Evolutionary conservation across 495 filamentous ascomycete genomes (phyloP), one percentile per base, ranked within the genome.

Genomic region (Haplographium delicatum): DNA sequence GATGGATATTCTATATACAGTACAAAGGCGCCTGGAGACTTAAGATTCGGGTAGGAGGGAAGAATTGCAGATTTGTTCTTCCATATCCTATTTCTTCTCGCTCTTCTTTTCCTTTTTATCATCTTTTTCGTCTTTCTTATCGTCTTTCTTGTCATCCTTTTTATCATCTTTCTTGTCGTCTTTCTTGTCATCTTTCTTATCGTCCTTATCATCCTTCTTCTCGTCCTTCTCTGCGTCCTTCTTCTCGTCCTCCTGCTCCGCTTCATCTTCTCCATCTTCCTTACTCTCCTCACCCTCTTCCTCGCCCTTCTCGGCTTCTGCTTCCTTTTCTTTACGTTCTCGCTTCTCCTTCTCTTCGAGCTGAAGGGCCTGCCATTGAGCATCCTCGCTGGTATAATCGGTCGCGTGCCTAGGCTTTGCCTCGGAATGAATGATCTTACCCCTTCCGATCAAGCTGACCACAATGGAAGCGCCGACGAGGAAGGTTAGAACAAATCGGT

Each of bases 401-500:
- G 72, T 72, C 26, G 79, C 72, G 8, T 65, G 62, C 15, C 72
- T 72, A 23, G 74, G 56, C 2, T 59, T 63, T 15, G 59, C 50
- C 4, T 63, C 58, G 33, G 67, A 69, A 51, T 84, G 78, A 45
- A 80, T 81, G 62, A 98, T 85, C 66, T 91, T 83, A 59, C 91
- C 87, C 50, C 93, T 79, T 30, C 88, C 91, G 57, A 97, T 76
- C 61, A 98, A 74, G 54, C 80, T 91, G 53, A 89, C 72, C n/a
- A 94, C 78, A 58, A 97, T 91, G 57, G 84, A 86, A 38, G 77
- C 78, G 37, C 93, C 94, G 47, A 97, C 93, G 25, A 98, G 69
- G 65, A 94, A 94, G 15, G 93, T 97, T 64, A 98, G 76, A 9
- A 96, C 86, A 66, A 96, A 98, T 44, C 93, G 88, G 73, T 98